Evolutionary conservation across 2,329 filamentous ascomycete genomes (phyloP), one percentile per base, ranked within the genome.

Genomic region (Colletotrichum karsti): DNA sequence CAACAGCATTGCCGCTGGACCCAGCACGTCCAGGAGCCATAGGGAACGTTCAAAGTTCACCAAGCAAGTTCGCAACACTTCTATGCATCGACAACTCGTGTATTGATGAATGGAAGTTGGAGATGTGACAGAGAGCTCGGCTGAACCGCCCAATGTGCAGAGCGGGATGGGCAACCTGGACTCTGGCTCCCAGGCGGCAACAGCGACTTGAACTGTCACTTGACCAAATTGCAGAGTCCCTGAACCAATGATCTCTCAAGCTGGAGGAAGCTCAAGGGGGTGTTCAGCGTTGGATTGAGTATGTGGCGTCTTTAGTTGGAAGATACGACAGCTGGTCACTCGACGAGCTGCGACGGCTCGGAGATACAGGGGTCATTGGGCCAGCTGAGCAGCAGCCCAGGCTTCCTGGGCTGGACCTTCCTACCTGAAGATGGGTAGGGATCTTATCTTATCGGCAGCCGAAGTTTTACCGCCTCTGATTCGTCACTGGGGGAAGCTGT

Each of bases 41-140:
- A 61, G 73, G 74, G 70, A 77, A 72, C 72, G 84, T 81, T 83
- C 82, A 84, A n/a, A n/a, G n/a, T n/a, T n/a, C 80, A 80, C 77
- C 76, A 79, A 74, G 74, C 81, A 78, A 67, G 77, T 70, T 37
- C 76, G 74, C 64, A 77, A 81, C 70, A 82, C 74, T 55, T 61
- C 69, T 72, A 74, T 77, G 77, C 83, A 84, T 84, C 53, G 70
- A 37, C 24, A 50, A 44, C 55, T 67, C 41, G 39, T 26, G 12
- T 20, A 15, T 18, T 26, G 15, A 15, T 9, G 15, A 33, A 18
- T 53, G 33, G n/a, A n/a, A n/a, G 30, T 9, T 22, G 6, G 46
- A 22, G 28, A 28, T 22, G 10, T 4, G 37, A 39, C 26, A n/a
- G n/a, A 60, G 35, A 30, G 8, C 22, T 15, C 15, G n/a, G 48